A percentile compares a stretch with the other conserved stretches of the same genome.
Conservation (phyloP, 768 basidiomycete genomes). For the Panus rudis region DNA sequence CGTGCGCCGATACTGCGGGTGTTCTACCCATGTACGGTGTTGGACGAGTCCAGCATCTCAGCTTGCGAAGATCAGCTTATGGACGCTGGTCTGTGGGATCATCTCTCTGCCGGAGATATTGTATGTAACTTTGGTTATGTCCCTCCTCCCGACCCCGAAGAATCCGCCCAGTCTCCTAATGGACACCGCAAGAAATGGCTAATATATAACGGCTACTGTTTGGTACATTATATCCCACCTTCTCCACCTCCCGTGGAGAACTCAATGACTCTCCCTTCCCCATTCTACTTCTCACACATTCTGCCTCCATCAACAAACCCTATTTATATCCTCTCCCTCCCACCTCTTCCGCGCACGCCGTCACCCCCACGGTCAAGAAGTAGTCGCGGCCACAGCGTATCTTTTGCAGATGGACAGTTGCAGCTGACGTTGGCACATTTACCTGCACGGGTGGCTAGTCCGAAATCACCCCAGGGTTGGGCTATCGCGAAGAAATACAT, state of each 20-base stretch:
- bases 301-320: constrained; percentile 30
- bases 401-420: constrained; percentile 33
- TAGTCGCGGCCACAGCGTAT: background rate
- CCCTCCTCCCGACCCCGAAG: constrained; percentile 32
- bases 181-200: constrained; percentile 43
- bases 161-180: constrained; percentile 18
- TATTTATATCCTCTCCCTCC: constrained; percentile 23
- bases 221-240: constrained; percentile 57
- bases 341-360: constrained; percentile 26
- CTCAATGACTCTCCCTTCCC: constrained; percentile 61
- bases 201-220: constrained; percentile 57
- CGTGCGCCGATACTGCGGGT: constrained; percentile 71
- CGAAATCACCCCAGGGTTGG: constrained; percentile 52
- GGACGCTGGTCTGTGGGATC: constrained; percentile 61
- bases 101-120: constrained; percentile 72
- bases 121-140: constrained; percentile 79
- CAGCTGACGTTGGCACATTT: constrained; percentile 41
- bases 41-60: constrained; percentile 41
- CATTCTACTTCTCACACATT: constrained; percentile 72
- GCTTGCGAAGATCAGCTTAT: constrained; percentile 65
- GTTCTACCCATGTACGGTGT: constrained; percentile 61
- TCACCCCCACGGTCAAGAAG: constrained; percentile 19
- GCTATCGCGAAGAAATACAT: constrained; percentile 54
- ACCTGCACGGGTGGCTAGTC: constrained; percentile 45
- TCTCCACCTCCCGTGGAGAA: constrained; percentile 44